phyloP scores from a whole-genome alignment of 139 green algal species.

The Edaphochlamys debaryana region DNA sequence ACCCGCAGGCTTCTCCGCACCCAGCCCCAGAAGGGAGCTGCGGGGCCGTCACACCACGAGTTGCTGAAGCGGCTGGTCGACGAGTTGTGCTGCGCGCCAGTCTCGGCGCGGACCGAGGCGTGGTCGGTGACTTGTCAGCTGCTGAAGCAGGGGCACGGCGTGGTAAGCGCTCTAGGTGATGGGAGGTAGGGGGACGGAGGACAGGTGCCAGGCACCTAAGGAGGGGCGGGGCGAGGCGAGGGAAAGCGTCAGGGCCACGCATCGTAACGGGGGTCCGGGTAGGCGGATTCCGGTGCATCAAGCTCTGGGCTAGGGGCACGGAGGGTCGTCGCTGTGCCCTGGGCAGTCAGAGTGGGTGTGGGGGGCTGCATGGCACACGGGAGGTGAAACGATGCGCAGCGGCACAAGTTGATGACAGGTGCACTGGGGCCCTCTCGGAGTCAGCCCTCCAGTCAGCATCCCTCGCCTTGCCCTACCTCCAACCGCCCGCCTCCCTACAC shows the following conservation, averaged over 20 bases:
- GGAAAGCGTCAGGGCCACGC: too few relatives aligned
- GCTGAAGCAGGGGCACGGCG: constrained; percentile 21
- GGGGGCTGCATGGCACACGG: too few relatives aligned
- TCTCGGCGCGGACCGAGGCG: neutral
- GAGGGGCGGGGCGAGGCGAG: too few relatives aligned
- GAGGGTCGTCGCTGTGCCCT: too few relatives aligned
- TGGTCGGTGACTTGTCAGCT: constrained; percentile 33
- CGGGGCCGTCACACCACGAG: neutral
- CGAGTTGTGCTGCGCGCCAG: neutral
- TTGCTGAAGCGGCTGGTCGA: constrained; percentile 24
- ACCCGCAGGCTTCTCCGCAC: neutral
- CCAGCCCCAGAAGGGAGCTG: neutral
- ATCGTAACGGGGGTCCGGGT: too few relatives aligned
- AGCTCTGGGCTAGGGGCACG: too few relatives aligned
- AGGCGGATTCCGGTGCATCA: too few relatives aligned
- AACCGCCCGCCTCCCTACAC: too few relatives aligned
- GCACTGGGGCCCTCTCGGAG: neutral
- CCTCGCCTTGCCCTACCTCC: neutral
- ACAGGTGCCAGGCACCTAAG: neutral
- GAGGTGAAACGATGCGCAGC: too few relatives aligned
- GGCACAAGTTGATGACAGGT: too few relatives aligned
- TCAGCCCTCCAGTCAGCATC: neutral
- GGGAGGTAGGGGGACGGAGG: too few relatives aligned
- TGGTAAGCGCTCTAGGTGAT: neutral
- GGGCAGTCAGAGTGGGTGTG: too few relatives aligned